Evolutionary conservation across 2,329 filamentous ascomycete genomes (phyloP).

Genomic region (Dothistroma pini): DNA sequence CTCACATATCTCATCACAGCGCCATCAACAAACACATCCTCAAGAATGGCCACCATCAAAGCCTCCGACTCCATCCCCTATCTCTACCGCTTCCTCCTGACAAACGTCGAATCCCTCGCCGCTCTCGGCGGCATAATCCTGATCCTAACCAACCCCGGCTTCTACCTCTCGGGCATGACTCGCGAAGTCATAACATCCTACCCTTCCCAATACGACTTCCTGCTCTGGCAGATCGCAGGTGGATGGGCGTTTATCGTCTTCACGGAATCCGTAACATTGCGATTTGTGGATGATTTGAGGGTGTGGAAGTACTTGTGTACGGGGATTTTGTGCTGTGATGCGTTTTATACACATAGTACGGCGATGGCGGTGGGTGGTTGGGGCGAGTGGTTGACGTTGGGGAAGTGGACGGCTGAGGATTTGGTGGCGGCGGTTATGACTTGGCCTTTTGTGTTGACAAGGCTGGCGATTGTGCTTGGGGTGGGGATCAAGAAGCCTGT

Average conservation of each 20-base stretch:
- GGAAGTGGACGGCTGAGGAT: conserved; percentile 28
- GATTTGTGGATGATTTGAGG: conserved; percentile 30
- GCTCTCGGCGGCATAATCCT: conserved; percentile 27
- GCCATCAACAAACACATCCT: not conserved
- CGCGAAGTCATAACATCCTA: conserved; percentile 21
- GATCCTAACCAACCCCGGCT: conserved; percentile 19
- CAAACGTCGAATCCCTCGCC: conserved; percentile 28
- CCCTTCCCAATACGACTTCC: conserved; percentile 25
- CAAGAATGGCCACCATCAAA: conserved; percentile 13
- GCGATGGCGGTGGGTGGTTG: conserved; percentile 31
- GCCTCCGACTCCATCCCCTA: conserved; percentile 26
- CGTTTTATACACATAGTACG: conserved; percentile 27
- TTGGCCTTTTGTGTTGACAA: conserved; percentile 30
- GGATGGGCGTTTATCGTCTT: conserved; percentile 32
- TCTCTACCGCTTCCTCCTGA: conserved; percentile 28
- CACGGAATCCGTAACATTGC: conserved; percentile 27
- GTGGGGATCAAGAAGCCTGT: conserved; percentile 18
- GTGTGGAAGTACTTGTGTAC: conserved; percentile 30
- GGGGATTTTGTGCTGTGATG: conserved; percentile 29
- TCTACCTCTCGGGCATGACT: conserved; percentile 26
- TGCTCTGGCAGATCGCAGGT: conserved; percentile 31
- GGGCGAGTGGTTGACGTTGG: conserved; percentile 21
- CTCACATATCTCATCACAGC: not conserved
- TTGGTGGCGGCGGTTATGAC: conserved; percentile 29
- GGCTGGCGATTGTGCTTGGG: conserved; percentile 27